Evolutionary conservation across 2,329 filamentous ascomycete species (phyloP).

Genomic region (Neopestalotiopsis sp.): DNA sequence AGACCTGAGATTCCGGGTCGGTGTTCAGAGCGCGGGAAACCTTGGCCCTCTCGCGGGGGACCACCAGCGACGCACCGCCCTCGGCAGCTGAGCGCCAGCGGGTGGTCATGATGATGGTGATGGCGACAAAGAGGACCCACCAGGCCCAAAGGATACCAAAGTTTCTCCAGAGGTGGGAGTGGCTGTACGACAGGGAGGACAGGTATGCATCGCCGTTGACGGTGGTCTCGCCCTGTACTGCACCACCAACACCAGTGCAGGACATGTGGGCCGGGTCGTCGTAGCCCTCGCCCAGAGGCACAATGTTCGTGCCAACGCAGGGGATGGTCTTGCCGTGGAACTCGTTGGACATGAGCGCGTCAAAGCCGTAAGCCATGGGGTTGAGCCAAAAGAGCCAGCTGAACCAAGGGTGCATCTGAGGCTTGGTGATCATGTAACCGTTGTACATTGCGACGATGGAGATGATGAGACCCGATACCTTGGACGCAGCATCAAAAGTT

Average conservation of each 20-base stretch:
- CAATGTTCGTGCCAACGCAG: slow-evolving; percentile 54
- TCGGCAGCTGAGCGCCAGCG: slow-evolving; percentile 60
- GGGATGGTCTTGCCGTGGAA: slow-evolving; percentile 63
- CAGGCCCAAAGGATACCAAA: slow-evolving; percentile 67
- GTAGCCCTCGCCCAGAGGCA: slow-evolving; percentile 57
- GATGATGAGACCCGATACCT: slow-evolving; percentile 56
- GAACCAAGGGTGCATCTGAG: slow-evolving; percentile 68
- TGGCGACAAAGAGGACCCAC: slow-evolving; percentile 62
- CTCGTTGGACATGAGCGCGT: slow-evolving; percentile 72
- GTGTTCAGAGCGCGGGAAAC: slow-evolving; percentile 33
- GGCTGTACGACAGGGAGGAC: slow-evolving; percentile 55
- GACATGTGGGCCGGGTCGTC: slow-evolving; percentile 47
- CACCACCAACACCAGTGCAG: slow-evolving; percentile 65
- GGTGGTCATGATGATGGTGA: slow-evolving; percentile 63
- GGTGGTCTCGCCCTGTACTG: slow-evolving; percentile 48
- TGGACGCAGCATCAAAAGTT: slow-evolving; percentile 64
- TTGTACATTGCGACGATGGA: slow-evolving; percentile 42
- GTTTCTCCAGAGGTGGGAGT: slow-evolving; percentile 62
- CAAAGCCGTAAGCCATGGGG: slow-evolving; percentile 73
- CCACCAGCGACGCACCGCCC: slow-evolving; percentile 58
- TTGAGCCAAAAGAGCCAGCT: slow-evolving; percentile 69
- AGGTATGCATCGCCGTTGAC: slow-evolving; percentile 66
- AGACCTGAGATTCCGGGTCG: slow-evolving; percentile 55
- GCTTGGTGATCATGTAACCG: slow-evolving; percentile 67
- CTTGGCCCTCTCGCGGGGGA: slow-evolving; percentile 64